phyloP scores from a whole-genome alignment of 2,329 filamentous ascomycete genomes.

The Pyricularia pennisetigena region DNA sequence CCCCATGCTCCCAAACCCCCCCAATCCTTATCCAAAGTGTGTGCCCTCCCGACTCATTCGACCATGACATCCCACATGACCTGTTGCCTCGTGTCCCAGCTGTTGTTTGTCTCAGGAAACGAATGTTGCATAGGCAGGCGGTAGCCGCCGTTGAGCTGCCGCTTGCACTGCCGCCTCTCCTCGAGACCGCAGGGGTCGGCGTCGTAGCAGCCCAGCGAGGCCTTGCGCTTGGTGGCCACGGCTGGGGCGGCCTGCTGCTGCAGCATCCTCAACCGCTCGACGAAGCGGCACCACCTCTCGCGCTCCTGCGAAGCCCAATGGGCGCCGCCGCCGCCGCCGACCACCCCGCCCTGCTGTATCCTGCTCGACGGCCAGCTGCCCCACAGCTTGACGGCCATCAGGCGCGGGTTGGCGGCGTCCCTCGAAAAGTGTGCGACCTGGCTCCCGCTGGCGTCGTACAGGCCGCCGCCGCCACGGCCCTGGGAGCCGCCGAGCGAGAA shows the following conservation, averaged over 20 bases:
- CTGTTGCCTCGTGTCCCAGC: background rate
- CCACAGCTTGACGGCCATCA: background rate
- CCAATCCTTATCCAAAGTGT: background rate
- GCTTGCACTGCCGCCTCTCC: background rate
- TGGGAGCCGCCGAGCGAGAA: background rate
- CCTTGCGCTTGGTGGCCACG: background rate
- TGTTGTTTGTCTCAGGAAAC: background rate
- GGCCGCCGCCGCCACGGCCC: background rate
- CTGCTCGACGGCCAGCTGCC: background rate
- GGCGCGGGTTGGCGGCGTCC: background rate
- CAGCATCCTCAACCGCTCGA: background rate
- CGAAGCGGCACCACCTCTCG: background rate
- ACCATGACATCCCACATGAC: background rate
- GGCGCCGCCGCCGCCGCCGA: background rate
- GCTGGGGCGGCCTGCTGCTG: background rate
- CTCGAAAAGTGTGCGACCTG: background rate
- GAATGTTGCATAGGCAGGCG: background rate
- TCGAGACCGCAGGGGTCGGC: background rate
- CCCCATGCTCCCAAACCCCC: background rate
- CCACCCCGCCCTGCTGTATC: background rate
- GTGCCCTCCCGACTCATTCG: background rate
- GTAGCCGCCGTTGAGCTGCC: background rate
- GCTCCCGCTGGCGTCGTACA: background rate
- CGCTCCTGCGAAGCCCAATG: background rate
- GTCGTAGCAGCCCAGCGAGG: background rate